A percentile compares a stretch with the other conserved stretches of the same genome.
These are phyloP conservation scores for Brassica carinata DNA, from an alignment of 345 rosid genomes.

Conservation along the genomic window DNA sequence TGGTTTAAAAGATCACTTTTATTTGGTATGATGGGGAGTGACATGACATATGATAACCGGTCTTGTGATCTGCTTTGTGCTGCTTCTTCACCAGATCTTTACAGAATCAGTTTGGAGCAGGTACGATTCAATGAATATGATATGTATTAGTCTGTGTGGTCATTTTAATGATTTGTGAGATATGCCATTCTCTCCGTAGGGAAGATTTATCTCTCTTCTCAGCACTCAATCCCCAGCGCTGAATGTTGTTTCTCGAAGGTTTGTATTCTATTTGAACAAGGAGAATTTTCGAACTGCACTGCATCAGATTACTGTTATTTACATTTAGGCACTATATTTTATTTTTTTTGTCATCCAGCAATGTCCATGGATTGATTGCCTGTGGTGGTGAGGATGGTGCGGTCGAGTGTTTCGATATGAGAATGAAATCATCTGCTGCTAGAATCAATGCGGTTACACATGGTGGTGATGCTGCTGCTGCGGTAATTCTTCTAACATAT, in stretches of 20 bases:
- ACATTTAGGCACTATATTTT: conserved; percentile 27
- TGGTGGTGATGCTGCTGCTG: conserved; percentile 63
- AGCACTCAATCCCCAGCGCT: conserved; percentile 85
- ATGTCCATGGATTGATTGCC: conserved; percentile 87
- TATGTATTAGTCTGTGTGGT: conserved; percentile 1
- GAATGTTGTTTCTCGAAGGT: conserved; percentile 93
- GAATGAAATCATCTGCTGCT: conserved; percentile 75
- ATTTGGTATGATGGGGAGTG: conserved; percentile 86
- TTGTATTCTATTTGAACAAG: conserved; percentile 13
- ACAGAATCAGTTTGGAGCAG: conserved; percentile 93
- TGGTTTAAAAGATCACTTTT: background rate
- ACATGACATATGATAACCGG: conserved; percentile 79
- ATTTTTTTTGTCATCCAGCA: conserved; percentile 50
- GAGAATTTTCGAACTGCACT: background rate
- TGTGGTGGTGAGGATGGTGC: conserved; percentile 99
- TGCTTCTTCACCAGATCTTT: conserved; percentile 90
- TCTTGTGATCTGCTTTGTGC: conserved; percentile 98
- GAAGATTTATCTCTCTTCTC: conserved; percentile 76
- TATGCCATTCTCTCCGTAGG: conserved; percentile 48
- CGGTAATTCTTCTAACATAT: conserved; percentile 3
- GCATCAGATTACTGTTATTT: conserved; percentile 14
- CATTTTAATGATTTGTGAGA: conserved; percentile 17
- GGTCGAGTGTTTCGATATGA: conserved; percentile 87
- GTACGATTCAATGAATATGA: conserved; percentile 32
- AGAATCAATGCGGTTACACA: conserved; percentile 80